These are phyloP conservation scores for Cylindrodendrum hubeiense DNA, from an alignment of 2,329 filamentous ascomycete genomes.

Conservation along the genomic window DNA sequence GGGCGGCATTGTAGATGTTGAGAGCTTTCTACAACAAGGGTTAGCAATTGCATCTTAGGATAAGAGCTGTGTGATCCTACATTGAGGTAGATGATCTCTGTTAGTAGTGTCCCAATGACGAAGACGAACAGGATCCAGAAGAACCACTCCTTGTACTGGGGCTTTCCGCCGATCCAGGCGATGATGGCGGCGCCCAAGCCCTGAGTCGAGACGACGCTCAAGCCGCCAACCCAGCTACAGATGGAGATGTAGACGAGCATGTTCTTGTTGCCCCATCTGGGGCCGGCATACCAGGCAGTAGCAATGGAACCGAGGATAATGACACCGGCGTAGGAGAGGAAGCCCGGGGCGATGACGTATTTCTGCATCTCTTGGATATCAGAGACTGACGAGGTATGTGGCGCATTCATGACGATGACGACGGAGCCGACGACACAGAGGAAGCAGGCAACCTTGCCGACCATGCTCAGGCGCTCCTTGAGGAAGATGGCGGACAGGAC, in stretches of 20 bases:
- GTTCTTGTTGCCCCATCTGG: constrained; percentile 92
- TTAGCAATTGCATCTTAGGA: constrained; percentile 47
- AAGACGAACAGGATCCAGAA: constrained; percentile 92
- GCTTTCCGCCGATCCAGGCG: constrained; percentile 82
- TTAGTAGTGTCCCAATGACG: constrained; percentile 87
- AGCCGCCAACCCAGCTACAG: constrained; percentile 92
- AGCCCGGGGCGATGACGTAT: constrained; percentile 88
- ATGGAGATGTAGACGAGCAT: constrained; percentile 99
- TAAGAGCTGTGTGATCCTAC: constrained; percentile 65
- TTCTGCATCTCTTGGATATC: constrained; percentile 93
- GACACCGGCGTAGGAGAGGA: constrained; percentile 86
- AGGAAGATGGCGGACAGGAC: constrained; percentile 94
- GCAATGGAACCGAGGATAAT: constrained; percentile 80
- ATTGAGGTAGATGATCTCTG: constrained; percentile 95
- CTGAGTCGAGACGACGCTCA: constrained; percentile 96
- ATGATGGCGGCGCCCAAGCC: constrained; percentile 92
- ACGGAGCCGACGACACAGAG: constrained; percentile 94
- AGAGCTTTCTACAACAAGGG: constrained; percentile 85
- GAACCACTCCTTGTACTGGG: constrained; percentile 98
- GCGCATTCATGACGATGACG: constrained; percentile 94
- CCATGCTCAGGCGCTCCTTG: constrained; percentile 94
- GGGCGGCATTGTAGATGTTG: constrained; percentile 94
- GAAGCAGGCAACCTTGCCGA: constrained; percentile 96
- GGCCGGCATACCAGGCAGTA: constrained; percentile 84
- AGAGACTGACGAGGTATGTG: constrained; percentile 83